A percentile compares a stretch with the other conserved stretches of the same genome.
Conservation (phyloP, 2,329 filamentous ascomycete genomes). For the Aureobasidium sp. region DNA sequence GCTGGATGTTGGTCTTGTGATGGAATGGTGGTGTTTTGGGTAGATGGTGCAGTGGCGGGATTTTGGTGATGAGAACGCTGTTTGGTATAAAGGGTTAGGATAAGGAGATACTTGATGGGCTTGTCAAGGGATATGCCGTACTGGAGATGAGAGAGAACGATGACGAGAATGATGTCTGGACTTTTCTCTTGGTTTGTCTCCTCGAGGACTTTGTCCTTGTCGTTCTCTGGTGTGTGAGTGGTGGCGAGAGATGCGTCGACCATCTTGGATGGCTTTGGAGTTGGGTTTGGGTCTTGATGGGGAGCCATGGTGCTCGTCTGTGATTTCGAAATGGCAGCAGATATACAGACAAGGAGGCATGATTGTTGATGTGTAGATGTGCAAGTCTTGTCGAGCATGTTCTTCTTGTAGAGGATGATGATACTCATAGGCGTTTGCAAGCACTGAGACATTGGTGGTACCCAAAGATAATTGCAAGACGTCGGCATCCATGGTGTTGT, state of each 20-base stretch:
- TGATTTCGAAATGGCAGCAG: slow-evolving; percentile 7
- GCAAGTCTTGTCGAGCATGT: background rate
- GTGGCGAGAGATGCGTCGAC: background rate
- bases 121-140: background rate
- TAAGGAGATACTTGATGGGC: background rate
- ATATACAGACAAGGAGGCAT: slow-evolving; percentile 1
- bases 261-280: background rate
- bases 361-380: too few species aligned
- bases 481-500: background rate
- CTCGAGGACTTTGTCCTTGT: background rate
- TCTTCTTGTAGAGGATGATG: background rate
- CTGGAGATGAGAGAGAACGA: background rate
- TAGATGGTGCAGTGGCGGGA: too few species aligned
- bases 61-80: background rate
- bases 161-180: background rate
- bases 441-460: background rate
- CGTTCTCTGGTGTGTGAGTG: background rate
- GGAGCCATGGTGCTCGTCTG: background rate
- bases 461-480: background rate
- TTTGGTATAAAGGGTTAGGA: background rate
- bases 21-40: background rate
- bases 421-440: background rate
- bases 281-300: background rate
- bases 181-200: background rate
- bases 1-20: background rate